Base-by-base conservation (phyloP, 345 rosid species). In the Bruguiera parviflora region DNA sequence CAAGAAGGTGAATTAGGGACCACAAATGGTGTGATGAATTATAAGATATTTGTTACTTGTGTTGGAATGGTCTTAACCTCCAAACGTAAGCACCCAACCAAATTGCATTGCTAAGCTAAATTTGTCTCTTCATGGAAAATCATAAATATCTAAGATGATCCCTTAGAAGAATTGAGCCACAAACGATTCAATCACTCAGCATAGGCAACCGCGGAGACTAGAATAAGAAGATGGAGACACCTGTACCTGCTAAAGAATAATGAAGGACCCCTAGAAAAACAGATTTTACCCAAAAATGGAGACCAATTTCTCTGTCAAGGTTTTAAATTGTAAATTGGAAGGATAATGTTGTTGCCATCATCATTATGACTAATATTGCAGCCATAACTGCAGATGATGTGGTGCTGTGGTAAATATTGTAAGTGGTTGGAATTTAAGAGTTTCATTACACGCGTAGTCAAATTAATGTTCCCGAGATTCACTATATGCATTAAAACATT, bases 61-160 rank as follows among this genome's bases (percentile, higher is more conserved):
- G 5, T 61, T 53, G 61, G 78, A 67, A 69, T 76, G 78, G 84
- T 87, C 84, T 70, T 78, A 78, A 80, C 83, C 87, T 81, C 58
- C 25, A 15, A 66, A 63, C 76, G 67, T 27, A 69, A 57, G 74
- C 65, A 63, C 76, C 66, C 80, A 67, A 74, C 80, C 68, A 73
- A 72, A 35, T 51, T 77, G 64, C 65, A 71, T 65, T 66, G 37
- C 70, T 35, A 67, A 58, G 51, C 71, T 59, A 51, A 60, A 15
- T 74, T 70, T 73, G 75, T 82, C 81, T 74, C 59, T 15, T 55
- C 64, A 71, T 55, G 25, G 21, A 68, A 68, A 71, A 55, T 21
- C 33, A 58, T n/a, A 37, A 47, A 70, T 25, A 67, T 73, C 71
- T 68, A 60, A 56, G 63, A 43, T 19, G 68, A 33, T 46, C 27